phyloP scores from a whole-genome alignment of 352 stramenopile genomes.

The Thalassiosira mediterranea region DNA sequence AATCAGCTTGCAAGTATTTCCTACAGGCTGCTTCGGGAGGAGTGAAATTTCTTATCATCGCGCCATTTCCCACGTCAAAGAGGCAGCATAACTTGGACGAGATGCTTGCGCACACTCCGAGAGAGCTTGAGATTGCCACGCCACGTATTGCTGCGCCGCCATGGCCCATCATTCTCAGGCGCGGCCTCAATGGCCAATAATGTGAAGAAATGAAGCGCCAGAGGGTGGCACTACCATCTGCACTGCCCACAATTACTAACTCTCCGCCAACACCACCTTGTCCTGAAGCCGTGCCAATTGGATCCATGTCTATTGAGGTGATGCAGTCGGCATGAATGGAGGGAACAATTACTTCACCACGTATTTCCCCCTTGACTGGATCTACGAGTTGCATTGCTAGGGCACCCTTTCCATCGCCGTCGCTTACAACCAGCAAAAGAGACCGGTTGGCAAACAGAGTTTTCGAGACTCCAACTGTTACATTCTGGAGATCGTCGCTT shows the following conservation, averaged over 20 bases:
- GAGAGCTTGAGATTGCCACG: constrained; percentile 71
- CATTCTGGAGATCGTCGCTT: constrained; percentile 22
- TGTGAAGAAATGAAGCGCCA: constrained; percentile 86
- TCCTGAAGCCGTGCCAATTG: constrained; percentile 78
- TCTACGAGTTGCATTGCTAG: constrained; percentile 84
- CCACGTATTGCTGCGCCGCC: constrained; percentile 60
- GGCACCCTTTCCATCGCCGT: constrained; percentile 76
- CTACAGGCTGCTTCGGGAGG: constrained; percentile 58
- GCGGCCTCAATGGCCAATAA: constrained; percentile 80
- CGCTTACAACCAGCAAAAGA: constrained; percentile 80
- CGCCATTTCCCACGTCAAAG: constrained; percentile 82
- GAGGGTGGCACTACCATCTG: constrained; percentile 76
- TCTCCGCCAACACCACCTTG: constrained; percentile 84
- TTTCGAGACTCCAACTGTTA: constrained; percentile 79
- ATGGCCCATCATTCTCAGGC: constrained; percentile 74
- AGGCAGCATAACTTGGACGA: constrained; percentile 74
- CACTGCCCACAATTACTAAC: constrained; percentile 79
- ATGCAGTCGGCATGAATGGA: constrained; percentile 76
- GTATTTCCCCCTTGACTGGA: constrained; percentile 76
- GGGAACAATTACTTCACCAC: constrained; percentile 77
- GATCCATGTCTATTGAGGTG: constrained; percentile 81
- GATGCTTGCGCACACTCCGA: constrained; percentile 77
- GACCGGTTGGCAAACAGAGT: constrained; percentile 80
- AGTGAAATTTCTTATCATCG: constrained; percentile 75
- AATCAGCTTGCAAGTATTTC: constrained; percentile 29